phyloP scores from a whole-genome alignment of 305 asterid species.

The Solanum hybrid region DNA sequence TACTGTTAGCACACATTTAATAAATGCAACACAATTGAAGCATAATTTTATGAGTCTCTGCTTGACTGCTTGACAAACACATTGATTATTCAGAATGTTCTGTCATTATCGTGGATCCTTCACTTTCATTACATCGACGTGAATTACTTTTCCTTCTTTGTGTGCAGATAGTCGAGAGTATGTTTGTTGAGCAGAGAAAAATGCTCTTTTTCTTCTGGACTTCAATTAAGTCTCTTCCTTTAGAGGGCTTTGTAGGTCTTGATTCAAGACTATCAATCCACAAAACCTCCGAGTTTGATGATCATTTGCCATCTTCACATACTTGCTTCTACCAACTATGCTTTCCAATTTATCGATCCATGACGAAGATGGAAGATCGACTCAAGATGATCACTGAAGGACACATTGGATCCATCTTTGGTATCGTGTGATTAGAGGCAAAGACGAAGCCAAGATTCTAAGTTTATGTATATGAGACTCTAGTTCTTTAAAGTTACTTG shows the following conservation, averaged over 20 bases:
- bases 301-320: conserved; percentile 72
- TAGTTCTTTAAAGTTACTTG: not conserved
- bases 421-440: not conserved
- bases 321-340: conserved; percentile 77
- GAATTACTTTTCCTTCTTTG: not conserved
- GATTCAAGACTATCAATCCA: conserved; percentile 56
- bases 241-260: conserved; percentile 78
- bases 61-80: not conserved
- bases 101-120: not conserved
- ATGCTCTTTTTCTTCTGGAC: conserved; percentile 87
- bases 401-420: not conserved
- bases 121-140: not conserved
- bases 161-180: conserved; percentile 41
- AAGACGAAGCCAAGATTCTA: not conserved
- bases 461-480: no score
- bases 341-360: conserved; percentile 55
- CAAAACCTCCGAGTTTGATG: conserved; percentile 30
- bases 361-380: conserved; percentile 34
- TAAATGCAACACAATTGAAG: no score
- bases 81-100: not conserved
- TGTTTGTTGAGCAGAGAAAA: conserved; percentile 66
- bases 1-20: not conserved
- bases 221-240: conserved; percentile 64
- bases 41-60: not conserved
- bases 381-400: conserved; percentile 31